Conservation (phyloP, 495 filamentous ascomycete genomes). For the Chaetomium cochliodes region DNA sequence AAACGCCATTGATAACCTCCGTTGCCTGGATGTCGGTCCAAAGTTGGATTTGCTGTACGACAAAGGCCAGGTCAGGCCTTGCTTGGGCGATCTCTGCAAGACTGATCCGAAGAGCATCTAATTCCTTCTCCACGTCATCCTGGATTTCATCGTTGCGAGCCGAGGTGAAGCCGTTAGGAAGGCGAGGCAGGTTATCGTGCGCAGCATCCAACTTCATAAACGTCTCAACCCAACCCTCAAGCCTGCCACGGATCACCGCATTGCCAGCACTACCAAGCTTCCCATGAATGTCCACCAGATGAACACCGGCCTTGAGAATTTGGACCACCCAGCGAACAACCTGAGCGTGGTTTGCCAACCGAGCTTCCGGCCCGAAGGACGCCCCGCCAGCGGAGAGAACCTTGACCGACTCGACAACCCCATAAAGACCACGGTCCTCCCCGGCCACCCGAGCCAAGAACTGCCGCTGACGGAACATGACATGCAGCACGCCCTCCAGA, state of each 20-base stretch:
- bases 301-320: conserved; percentile 42
- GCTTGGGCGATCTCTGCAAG: conserved; percentile 45
- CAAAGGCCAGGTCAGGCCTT: conserved; percentile 61
- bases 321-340: conserved; percentile 45
- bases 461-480: conserved; percentile 65
- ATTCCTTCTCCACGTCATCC: conserved; percentile 43
- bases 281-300: conserved; percentile 58
- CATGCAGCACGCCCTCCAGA: conserved; percentile 74
- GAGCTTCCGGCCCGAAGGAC: conserved; percentile 23
- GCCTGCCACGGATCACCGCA: conserved; percentile 38
- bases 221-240: conserved; percentile 52
- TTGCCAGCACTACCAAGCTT: conserved; percentile 56
- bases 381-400: conserved; percentile 29
- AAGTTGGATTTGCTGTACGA: conserved; percentile 57
- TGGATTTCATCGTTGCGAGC: conserved; percentile 43
- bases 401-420: conserved; percentile 26
- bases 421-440: conserved; percentile 23
- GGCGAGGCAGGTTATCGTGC: conserved; percentile 49
- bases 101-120: conserved; percentile 47
- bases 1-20: conserved; percentile 22
- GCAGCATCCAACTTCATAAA: conserved; percentile 40
- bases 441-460: conserved; percentile 41
- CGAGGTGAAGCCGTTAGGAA: conserved; percentile 57
- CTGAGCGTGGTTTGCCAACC: conserved; percentile 33
- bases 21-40: conserved; percentile 41